Evolutionary conservation across 345 rosid genomes (phyloP).

Genomic region (Salix brachista): DNA sequence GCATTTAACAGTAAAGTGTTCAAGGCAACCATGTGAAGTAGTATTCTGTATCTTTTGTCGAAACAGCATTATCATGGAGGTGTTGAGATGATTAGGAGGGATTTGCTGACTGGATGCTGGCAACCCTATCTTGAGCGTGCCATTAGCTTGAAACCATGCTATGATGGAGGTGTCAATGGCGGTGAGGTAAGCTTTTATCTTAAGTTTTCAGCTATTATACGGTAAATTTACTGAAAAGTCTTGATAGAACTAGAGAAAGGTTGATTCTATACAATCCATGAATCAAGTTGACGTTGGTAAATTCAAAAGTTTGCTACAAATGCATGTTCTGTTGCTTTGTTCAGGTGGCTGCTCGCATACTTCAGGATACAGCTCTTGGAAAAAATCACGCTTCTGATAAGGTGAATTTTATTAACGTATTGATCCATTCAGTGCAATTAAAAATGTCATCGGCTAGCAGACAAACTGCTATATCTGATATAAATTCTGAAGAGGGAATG

Average conservation of each 20-base stretch:
- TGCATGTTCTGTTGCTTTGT: no score
- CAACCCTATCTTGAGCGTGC: constrained; percentile 98
- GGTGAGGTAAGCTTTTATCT: constrained; percentile 62
- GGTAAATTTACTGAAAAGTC: no score
- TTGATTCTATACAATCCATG: no score
- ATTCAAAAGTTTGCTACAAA: no score
- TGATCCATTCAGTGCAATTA: no score
- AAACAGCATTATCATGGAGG: constrained; percentile 85
- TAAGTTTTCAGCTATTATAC: no score
- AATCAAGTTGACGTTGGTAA: constrained; percentile 14
- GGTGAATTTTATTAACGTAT: constrained; percentile 31
- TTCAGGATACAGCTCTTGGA: constrained; percentile 95
- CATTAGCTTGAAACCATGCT: constrained; percentile 87
- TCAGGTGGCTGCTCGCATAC: constrained; percentile 84
- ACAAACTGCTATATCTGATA: no score
- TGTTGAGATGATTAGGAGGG: constrained; percentile 99
- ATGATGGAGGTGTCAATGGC: constrained; percentile 86
- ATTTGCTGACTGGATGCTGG: constrained; percentile 92
- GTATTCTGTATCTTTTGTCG: not conserved
- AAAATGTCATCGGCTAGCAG: no score
- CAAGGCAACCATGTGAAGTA: no score
- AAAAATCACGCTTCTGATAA: constrained; percentile 78
- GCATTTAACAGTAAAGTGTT: not conserved
- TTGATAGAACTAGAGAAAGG: no score
- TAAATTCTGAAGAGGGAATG: no score